phyloP scores from a whole-genome alignment of 805 yeast species.

The Spathaspora gorwiae region DNA sequence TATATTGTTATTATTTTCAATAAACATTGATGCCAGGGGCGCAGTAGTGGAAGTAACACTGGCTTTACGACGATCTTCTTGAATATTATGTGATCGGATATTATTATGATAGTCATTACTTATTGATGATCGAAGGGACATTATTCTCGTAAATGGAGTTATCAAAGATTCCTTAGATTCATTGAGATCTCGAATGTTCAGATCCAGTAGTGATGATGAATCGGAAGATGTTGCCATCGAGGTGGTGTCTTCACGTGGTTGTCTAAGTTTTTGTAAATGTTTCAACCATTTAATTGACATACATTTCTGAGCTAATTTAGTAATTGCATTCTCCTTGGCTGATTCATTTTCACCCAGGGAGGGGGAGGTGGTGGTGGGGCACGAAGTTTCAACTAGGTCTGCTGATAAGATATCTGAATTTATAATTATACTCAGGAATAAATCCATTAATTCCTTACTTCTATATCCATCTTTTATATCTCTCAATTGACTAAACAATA shows the following conservation, averaged over 20 bases:
- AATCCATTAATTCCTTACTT: conserved; percentile 44
- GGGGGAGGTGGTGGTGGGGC: too few species aligned
- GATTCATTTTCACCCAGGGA: background rate
- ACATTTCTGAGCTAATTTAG: conserved; percentile 32
- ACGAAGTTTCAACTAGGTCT: background rate
- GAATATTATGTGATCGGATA: conserved; percentile 23
- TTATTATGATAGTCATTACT: conserved; percentile 33
- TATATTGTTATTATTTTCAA: conserved; percentile 26
- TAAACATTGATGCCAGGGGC: conserved; percentile 6
- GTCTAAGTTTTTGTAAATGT: conserved; percentile 3
- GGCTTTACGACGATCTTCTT: background rate
- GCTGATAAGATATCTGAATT: conserved; percentile 14
- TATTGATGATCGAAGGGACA: conserved; percentile 33
- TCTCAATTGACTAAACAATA: conserved; percentile 58
- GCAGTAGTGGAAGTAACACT: too few species aligned
- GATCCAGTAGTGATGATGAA: background rate
- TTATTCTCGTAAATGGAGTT: conserved; percentile 17
- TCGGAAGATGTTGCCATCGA: background rate
- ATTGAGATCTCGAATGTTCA: background rate
- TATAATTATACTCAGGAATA: conserved; percentile 46
- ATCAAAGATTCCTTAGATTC: background rate
- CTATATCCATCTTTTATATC: conserved; percentile 53
- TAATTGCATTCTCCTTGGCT: conserved; percentile 18
- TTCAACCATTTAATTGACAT: conserved; percentile 32
- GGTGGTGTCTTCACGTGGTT: background rate